Evolutionary conservation across 225 moss, liverwort and hornwort species (phyloP), one percentile per base, ranked within the genome.

Genomic region (Bryoerythrophyllum caledonicum): DNA sequence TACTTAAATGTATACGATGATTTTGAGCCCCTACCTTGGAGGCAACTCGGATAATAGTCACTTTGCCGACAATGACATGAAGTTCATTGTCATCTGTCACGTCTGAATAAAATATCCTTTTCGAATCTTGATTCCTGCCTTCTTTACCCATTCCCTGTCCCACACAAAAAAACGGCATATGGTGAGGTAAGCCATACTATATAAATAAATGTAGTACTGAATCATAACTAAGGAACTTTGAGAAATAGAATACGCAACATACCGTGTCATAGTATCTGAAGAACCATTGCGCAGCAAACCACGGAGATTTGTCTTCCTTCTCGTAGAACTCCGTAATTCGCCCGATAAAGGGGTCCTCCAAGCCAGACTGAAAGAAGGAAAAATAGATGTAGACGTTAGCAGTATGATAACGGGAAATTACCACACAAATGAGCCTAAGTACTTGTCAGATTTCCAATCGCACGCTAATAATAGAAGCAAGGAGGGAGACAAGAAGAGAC

Each of bases 181-280:
- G 30, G 27, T 71, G 23, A 79, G 62, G 7, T 35, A 1, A n/a
- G 62, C 30, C 7, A 19, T n/a, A 37, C 23, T 34, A 6, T 19
- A 74, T 21, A 3, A 20, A 1, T 25, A 34, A 15, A 37, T 63
- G 10, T 1, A 35, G 35, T 26, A 51, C 59, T 59, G 10, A 63
- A 56, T 69, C 41, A 46, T 28, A 52, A 20, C 3, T 19, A 25
- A 43, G 10, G 40, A 60, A 15, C 2, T 38, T 32, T 2, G 60
- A 34, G 28, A 61, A 25, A 12, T 16, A 25, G 16, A 6, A n/a
- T 25, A 51, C 25, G 26, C 41, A 76, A 52, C 43, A 15, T 77
- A 95, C 99, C 87, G 99, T 99, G 74, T 99, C 99, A 54, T 83
- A 87, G 7, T 85, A 84, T 79, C 95, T 85, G 81, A 89, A 99